A percentile compares a stretch with the other conserved stretches of the same genome.
These are phyloP conservation scores for Butyriboletus loyo DNA, from an alignment of 768 basidiomycete species.

Conservation along the genomic window DNA sequence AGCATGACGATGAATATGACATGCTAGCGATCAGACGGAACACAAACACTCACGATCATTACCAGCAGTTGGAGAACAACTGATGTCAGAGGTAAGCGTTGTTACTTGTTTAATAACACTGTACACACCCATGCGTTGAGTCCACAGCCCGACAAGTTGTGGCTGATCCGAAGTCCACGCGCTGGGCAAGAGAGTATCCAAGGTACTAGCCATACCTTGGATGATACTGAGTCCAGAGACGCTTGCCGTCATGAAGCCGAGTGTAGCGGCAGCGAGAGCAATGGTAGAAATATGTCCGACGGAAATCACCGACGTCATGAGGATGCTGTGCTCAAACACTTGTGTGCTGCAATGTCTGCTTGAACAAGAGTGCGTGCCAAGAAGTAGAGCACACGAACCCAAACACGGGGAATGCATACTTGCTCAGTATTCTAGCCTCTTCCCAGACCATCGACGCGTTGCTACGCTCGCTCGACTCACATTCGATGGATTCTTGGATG, in stretches of 20 bases:
- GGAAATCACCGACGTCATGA: slow-evolving; percentile 82
- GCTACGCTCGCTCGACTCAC: no score
- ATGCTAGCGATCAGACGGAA: not conserved
- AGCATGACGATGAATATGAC: not conserved
- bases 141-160: slow-evolving; percentile 83
- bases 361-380: not conserved
- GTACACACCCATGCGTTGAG: slow-evolving; percentile 74
- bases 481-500: no score
- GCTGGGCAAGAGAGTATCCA: slow-evolving; percentile 91
- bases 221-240: slow-evolving; percentile 60
- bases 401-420: slow-evolving; percentile 72
- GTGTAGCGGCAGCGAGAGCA: slow-evolving; percentile 79
- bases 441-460: not conserved
- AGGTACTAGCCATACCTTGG: slow-evolving; percentile 77
- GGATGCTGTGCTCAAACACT: slow-evolving; percentile 81
- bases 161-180: slow-evolving; percentile 92
- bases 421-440: slow-evolving; percentile 42
- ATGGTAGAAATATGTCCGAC: slow-evolving; percentile 90
- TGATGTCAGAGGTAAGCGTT: not conserved
- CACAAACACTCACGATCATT: slow-evolving; percentile 65
- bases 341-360: slow-evolving; percentile 47
- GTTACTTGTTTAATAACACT: not conserved
- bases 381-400: slow-evolving; percentile 44
- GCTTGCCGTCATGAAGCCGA: slow-evolving; percentile 73
- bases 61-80: slow-evolving; percentile 19